Evolutionary conservation across 345 rosid genomes (phyloP).

Genomic region (Eucalyptus regnans): DNA sequence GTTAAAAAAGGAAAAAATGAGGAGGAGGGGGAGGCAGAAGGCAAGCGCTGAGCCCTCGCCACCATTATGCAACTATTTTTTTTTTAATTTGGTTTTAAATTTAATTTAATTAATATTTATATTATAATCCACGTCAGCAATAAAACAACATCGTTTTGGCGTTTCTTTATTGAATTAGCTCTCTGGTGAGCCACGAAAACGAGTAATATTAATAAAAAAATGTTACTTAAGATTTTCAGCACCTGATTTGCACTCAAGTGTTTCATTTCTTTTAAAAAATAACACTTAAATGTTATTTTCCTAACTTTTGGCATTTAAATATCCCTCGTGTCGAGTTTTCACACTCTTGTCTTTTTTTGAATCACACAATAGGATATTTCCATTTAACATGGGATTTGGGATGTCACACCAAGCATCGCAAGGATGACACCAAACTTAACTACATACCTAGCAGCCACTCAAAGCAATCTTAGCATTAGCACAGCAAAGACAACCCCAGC

Average conservation of each 20-base stretch:
- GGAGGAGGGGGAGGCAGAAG: no score
- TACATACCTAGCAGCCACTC: neutral
- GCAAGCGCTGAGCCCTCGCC: accelerated
- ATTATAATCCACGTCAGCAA: accelerated
- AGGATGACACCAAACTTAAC: neutral
- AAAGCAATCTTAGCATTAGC: neutral
- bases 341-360: accelerated
- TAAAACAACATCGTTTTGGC: accelerated
- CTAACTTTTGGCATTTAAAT: accelerated
- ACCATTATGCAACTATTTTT: accelerated
- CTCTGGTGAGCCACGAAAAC: accelerated
- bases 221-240: accelerated
- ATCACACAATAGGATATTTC: accelerated
- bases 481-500: neutral
- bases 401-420: neutral
- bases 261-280: accelerated
- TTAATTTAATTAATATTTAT: no score
- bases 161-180: no score
- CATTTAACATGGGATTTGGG: neutral
- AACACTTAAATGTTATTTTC: accelerated
- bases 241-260: no score
- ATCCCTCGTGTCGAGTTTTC: accelerated
- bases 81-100: no score
- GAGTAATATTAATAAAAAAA: no score
- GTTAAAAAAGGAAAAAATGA: no score